Conservation (phyloP, 2,329 filamentous ascomycete species). For the Bipolaris gigantea region DNA sequence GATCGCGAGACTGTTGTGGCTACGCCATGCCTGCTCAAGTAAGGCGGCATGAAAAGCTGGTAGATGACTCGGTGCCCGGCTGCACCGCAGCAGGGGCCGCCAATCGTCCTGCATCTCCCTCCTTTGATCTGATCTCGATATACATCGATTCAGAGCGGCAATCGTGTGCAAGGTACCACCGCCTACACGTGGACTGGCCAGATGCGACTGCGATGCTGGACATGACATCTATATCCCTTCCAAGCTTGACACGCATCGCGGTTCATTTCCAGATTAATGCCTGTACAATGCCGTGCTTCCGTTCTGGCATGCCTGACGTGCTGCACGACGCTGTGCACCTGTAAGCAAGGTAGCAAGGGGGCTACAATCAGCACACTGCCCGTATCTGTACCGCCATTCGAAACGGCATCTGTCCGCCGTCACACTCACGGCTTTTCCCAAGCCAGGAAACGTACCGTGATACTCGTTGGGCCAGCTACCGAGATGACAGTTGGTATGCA, state of each 20-base stretch:
- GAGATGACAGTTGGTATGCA: no score
- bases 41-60: slow-evolving; percentile 11
- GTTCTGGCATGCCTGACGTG: no score
- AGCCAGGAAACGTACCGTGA: no score
- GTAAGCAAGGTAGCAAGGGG: no score
- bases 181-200: slow-evolving; percentile 9
- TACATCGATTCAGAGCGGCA: slow-evolving; percentile 16
- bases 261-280: neutral
- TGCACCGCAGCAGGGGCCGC: slow-evolving; percentile 11
- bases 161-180: slow-evolving; percentile 20
- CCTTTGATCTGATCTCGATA: slow-evolving; percentile 17
- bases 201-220: neutral
- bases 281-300: slow-evolving; percentile 4
- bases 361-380: no score
- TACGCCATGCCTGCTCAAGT: slow-evolving; percentile 20
- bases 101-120: slow-evolving; percentile 12
- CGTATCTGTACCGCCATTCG: no score
- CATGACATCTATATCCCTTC: slow-evolving; percentile 8
- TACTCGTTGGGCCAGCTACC: no score
- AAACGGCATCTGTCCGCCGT: no score
- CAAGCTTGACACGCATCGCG: neutral
- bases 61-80: slow-evolving; percentile 19
- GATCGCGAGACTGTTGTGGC: slow-evolving; percentile 30
- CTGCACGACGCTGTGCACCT: no score
- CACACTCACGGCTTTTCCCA: no score